Base-by-base conservation (phyloP, 306 rosid genomes). In the Fragaria ananassa region DNA sequence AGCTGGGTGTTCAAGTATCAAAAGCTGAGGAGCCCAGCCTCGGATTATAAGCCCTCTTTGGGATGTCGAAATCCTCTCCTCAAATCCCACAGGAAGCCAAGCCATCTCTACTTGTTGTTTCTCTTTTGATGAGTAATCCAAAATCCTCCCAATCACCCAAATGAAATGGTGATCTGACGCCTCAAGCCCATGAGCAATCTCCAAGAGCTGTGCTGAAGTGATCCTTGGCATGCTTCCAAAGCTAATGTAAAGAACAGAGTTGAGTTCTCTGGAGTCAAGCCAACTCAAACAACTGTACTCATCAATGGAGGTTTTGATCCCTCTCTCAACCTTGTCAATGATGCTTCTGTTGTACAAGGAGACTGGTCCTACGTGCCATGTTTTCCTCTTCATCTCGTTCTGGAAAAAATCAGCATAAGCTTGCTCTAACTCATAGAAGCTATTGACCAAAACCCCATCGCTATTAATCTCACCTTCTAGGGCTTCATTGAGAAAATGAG, bases 351-450 rank as follows among this genome's bases (percentile, higher is more conserved):
- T 89, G 76, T 79, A 81, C n/a, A 86, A 76, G 8, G 96, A 91
- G 9, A 85, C 89, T 0, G 91, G 93, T 72, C 93, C 93, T 6
- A 88, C 81, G 49, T 85, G 75, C 93, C 96, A 91, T 5, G 75
- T 56, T 63, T 74, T 87, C 37, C 76, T 82, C 21, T 83, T 83
- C 68, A 82, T 54, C 29, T 61, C 77, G 2, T 84, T 75, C 47
- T 77, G 74, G 13, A 47, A 37, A 49, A 64, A 71, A 68, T 88
- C 89, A 9, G 84, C 88, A 76, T 88, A 91, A 54, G 78, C 71
- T 2, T 82, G 85, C 61, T 91, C 93, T 60, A 91, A 57, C 9
- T 83, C 86, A 25, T 79, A 81, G 82, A 91, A 91, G 70, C 93
- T 88, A 44, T 91, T 91, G 37, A 85, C 66, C 41, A 91, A 25